Evolutionary conservation across 83 land plant species (phyloP).

Genomic region (Picea abies): DNA sequence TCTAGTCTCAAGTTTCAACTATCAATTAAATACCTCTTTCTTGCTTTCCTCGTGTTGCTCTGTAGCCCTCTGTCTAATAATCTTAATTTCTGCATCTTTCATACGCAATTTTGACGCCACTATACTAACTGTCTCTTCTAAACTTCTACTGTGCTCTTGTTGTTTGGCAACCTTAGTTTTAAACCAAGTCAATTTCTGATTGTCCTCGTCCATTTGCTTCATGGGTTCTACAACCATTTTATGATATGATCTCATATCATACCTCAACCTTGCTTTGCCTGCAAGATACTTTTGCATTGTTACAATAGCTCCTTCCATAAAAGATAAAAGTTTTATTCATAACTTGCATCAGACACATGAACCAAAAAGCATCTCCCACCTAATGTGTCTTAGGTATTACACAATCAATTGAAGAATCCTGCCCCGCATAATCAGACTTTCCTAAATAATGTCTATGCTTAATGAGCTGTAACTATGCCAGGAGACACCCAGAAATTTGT

Average conservation of each 20-base stretch:
- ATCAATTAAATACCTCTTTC: slow-evolving; percentile 45
- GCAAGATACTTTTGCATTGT: not conserved
- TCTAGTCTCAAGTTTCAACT: no score
- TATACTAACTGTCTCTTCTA: slow-evolving; percentile 45
- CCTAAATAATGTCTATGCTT: no score
- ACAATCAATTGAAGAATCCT: no score
- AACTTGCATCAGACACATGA: no score
- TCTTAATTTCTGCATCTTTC: slow-evolving; percentile 51
- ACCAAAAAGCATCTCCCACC: no score
- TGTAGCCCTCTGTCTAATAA: slow-evolving; percentile 50
- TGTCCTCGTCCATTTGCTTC: slow-evolving; percentile 80
- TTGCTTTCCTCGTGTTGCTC: slow-evolving; percentile 52
- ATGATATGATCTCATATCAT: slow-evolving; percentile 62
- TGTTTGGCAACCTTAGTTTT: slow-evolving; percentile 50
- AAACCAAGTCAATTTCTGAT: slow-evolving; percentile 40
- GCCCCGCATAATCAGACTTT: no score
- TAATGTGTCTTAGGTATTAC: no score
- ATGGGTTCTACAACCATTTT: slow-evolving; percentile 70
- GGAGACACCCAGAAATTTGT: no score
- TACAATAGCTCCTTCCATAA: no score
- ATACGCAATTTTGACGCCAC: slow-evolving; percentile 46
- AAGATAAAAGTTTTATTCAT: no score
- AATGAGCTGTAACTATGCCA: no score
- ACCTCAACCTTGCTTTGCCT: slow-evolving; percentile 77
- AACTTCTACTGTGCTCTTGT: slow-evolving; percentile 36